A percentile compares a stretch with the other conserved stretches of the same genome.
phyloP scores from a whole-genome alignment of 2,329 filamentous ascomycete species.

The Colletotrichum higginsianum region DNA sequence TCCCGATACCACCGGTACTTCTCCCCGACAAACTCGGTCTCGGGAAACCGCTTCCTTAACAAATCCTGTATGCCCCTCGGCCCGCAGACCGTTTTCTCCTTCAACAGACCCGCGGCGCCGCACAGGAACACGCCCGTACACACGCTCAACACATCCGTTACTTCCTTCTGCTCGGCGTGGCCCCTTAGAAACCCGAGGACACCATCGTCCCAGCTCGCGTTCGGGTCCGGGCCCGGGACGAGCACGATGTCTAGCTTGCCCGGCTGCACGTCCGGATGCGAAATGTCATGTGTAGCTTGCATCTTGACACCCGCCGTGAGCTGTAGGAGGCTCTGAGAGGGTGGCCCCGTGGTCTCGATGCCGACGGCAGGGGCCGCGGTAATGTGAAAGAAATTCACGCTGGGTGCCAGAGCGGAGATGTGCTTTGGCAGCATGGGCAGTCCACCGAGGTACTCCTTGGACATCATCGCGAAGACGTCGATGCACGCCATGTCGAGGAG shows the following conservation, averaged over 20 bases:
- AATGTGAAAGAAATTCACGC: conserved; percentile 63
- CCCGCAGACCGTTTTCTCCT: conserved; percentile 62
- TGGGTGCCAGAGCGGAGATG: conserved; percentile 59
- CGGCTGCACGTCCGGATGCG: conserved; percentile 62
- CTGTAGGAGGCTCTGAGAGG: conserved; percentile 47
- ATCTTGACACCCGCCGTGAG: conserved; percentile 59
- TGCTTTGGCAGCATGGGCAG: conserved; percentile 51
- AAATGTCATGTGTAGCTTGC: conserved; percentile 60
- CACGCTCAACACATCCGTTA: conserved; percentile 65
- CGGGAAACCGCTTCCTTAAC: conserved; percentile 56
- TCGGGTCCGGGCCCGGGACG: conserved; percentile 65
- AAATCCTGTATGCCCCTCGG: conserved; percentile 60
- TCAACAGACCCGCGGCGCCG: conserved; percentile 63
- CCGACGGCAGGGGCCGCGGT: conserved; percentile 47
- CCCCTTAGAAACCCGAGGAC: conserved; percentile 59
- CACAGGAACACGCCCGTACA: conserved; percentile 67
- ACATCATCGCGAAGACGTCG: conserved; percentile 64
- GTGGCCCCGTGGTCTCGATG: conserved; percentile 48
- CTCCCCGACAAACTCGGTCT: conserved; percentile 60
- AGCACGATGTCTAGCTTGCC: conserved; percentile 66
- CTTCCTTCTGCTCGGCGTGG: conserved; percentile 54
- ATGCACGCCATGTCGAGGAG: conserved; percentile 66
- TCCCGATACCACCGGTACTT: conserved; percentile 66
- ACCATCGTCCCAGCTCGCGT: conserved; percentile 49
- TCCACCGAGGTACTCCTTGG: conserved; percentile 59